phyloP scores from a whole-genome alignment of 768 basidiomycete genomes.

The Calocybe gangraenosa region DNA sequence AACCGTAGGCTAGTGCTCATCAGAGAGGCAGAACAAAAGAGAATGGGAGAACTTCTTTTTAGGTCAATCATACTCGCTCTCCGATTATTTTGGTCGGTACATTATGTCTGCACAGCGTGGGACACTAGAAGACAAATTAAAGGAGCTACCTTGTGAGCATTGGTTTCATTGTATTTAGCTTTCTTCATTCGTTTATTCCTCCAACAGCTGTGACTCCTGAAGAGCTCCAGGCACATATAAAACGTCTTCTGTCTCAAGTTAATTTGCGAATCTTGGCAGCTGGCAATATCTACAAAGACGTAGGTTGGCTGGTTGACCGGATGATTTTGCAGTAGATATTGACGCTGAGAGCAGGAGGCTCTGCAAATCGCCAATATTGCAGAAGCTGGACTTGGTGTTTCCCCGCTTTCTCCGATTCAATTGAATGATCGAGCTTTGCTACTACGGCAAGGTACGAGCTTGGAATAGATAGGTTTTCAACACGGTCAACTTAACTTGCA shows the following conservation, averaged over 20 bases:
- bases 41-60: constrained; percentile 87
- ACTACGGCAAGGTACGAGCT: constrained; percentile 57
- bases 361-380: constrained; percentile 64
- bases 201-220: constrained; percentile 61
- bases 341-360: constrained; percentile 56
- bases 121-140: constrained; percentile 73
- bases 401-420: constrained; percentile 52
- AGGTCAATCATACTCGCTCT: constrained; percentile 75
- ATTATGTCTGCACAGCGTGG: constrained; percentile 68
- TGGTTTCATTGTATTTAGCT: background rate
- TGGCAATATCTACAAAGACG: constrained; percentile 85
- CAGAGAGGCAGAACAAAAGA: constrained; percentile 52
- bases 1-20: constrained; percentile 1
- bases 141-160: constrained; percentile 67
- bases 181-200: background rate
- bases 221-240: constrained; percentile 63
- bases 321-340: background rate
- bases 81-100: constrained; percentile 73
- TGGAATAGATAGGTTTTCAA: background rate
- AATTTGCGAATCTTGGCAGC: constrained; percentile 70
- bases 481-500: constrained; percentile 1
- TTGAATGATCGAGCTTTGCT: constrained; percentile 57
- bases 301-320: constrained; percentile 29
- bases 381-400: constrained; percentile 59
- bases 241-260: constrained; percentile 55